A percentile compares a stretch with the other conserved stretches of the same genome.
Conservation (phyloP, 768 basidiomycete genomes). For the Tephrocybe rancida region DNA sequence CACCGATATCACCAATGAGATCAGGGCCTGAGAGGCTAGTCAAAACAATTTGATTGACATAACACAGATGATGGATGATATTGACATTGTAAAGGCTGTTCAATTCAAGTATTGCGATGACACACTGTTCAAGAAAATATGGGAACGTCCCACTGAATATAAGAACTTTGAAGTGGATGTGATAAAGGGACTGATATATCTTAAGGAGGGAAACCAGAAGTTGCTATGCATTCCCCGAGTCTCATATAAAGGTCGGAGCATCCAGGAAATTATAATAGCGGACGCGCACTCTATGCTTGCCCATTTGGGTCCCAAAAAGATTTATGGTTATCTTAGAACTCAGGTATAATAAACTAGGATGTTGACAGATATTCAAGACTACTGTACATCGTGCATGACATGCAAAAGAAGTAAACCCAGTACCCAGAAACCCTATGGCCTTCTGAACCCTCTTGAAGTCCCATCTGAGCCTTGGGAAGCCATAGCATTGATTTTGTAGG, state of each 20-base stretch:
- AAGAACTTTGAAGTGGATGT: not conserved
- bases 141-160: no score
- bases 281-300: not conserved
- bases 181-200: not conserved
- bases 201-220: not conserved
- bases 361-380: not conserved
- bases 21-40: no score
- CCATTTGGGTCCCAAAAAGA: not conserved
- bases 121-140: no score
- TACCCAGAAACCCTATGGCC: no score
- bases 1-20: no score
- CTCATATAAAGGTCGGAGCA: not conserved
- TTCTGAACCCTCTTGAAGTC: not conserved
- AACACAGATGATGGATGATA: no score
- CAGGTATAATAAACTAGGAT: no score
- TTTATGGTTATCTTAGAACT: not conserved
- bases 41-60: no score
- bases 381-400: not conserved
- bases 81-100: no score
- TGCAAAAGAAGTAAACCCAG: not conserved
- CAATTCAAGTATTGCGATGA: no score
- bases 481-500: no score
- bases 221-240: not conserved
- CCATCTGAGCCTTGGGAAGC: no score
- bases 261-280: not conserved